Base-by-base conservation (phyloP, 768 basidiomycete species). In the Lentinula boryana region DNA sequence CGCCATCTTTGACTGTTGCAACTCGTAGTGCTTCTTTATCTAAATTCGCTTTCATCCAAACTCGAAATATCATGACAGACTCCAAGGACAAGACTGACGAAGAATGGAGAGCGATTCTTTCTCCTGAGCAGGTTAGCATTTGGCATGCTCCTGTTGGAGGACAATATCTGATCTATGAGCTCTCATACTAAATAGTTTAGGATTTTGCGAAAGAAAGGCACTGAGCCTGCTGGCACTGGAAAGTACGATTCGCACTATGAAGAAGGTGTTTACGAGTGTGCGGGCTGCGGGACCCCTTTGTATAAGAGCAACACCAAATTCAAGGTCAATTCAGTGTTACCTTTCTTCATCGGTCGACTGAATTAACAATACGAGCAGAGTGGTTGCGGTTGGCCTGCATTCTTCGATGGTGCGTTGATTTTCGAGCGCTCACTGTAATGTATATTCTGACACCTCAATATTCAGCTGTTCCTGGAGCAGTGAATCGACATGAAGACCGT, bases 311-410 rank as follows among this genome's bases (percentile, higher is more conserved):
- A 78, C 31, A 94, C 93, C 64, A 97, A 97, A 75, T 97, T 96
- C 74, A 81, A 89, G 66, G 81, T 82, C 43, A 33, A 77, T 68
- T 31, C 53, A 33, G n/a, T n/a, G 55, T 41, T 52, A 32, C 32
- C 15, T 59, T 46, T 35, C 8, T 41, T 9, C 58, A 23, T 10
- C 12, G 57, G 38, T 49, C 12, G 21, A 15, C 51, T 38, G 13
- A 10, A 38, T 35, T 49, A 21, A 32, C 46, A 9, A 53, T 21
- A 64, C 5, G 35, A 48, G 16, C 57, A 81, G 81, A 94, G 91
- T 61, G 93, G 93, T 7, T 96, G 93, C 68, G 95, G 95, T 23
- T 98, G 95, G 95, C 95, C 95, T n/a, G 93, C 95, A 1, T 98
- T 97, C 81, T 98, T 89, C 70, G 95, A 96, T 69, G 90, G 90